These are phyloP conservation scores for Calycina herbarum DNA, from an alignment of 2,329 filamentous ascomycete genomes.

Conservation along the genomic window DNA sequence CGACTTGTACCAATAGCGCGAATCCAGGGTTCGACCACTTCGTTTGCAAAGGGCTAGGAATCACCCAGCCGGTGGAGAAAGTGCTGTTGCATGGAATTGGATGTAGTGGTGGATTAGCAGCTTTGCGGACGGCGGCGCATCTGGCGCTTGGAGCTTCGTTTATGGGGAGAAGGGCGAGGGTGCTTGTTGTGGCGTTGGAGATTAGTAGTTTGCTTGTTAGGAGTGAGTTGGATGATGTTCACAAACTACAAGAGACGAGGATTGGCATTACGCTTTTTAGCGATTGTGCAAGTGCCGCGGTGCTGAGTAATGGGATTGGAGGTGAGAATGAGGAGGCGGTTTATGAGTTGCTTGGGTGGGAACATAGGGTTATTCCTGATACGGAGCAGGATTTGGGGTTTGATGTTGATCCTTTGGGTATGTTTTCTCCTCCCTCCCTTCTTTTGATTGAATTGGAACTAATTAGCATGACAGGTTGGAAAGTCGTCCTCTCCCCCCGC, in stretches of 20 bases:
- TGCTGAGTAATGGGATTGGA: slow-evolving; percentile 65
- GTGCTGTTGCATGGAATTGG: slow-evolving; percentile 66
- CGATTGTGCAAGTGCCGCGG: slow-evolving; percentile 66
- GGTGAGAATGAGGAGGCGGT: slow-evolving; percentile 38
- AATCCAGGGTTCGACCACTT: slow-evolving; percentile 70
- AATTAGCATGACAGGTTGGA: slow-evolving; percentile 52
- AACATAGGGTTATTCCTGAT: slow-evolving; percentile 61
- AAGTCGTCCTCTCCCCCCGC: slow-evolving; percentile 62
- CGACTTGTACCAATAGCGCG: slow-evolving; percentile 68
- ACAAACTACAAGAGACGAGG: slow-evolving; percentile 58
- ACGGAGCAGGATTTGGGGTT: slow-evolving; percentile 65
- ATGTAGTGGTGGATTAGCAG: slow-evolving; percentile 63
- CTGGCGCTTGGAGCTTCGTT: slow-evolving; percentile 63
- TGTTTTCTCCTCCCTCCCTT: slow-evolving; percentile 4
- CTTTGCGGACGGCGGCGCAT: slow-evolving; percentile 64
- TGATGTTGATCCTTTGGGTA: slow-evolving; percentile 61
- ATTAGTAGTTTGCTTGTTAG: slow-evolving; percentile 61
- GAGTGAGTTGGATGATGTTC: slow-evolving; percentile 64
- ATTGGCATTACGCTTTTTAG: slow-evolving; percentile 69
- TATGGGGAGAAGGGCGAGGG: slow-evolving; percentile 57
- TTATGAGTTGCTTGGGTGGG: slow-evolving; percentile 66
- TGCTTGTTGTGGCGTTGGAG: slow-evolving; percentile 66
- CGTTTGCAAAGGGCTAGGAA: slow-evolving; percentile 58
- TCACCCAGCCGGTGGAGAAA: slow-evolving; percentile 60
- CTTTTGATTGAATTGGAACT: not conserved